Evolutionary conservation across 2,329 filamentous ascomycete species (phyloP), one percentile per base, ranked within the genome.

Genomic region (Neonectria neomacrospora): DNA sequence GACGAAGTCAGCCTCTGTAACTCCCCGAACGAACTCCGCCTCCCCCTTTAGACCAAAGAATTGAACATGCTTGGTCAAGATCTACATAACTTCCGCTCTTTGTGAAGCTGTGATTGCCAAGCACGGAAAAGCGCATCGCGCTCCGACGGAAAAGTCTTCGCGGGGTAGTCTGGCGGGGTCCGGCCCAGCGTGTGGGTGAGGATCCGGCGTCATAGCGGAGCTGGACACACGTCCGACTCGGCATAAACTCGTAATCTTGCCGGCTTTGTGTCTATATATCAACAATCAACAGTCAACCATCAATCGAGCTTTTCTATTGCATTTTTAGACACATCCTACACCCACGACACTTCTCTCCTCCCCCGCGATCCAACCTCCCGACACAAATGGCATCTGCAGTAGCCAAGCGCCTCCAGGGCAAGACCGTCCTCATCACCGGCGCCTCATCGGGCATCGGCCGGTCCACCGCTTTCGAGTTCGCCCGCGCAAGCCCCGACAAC

Each of bases 381-480:
- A 69, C 71, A 79, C 74, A 58, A 85, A 85, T 86, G 83, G 72
- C 80, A 34, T 79, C 85, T 20, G 88, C 91, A 75, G 89, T 91
- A 80, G 85, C 86, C 67, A 91, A 93, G 78, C 93, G 95, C 82
- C 92, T 98, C 57, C 87, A 91, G 74, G 94, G 94, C 86, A 98
- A 98, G 82, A 98, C 94, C 2, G 84, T 98, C 58, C 80, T 98
- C 56, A 88, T 99, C 64, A 98, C 96, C 2, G 96, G 96, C 60
- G 96, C 95, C 20, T 96, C 91, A 1, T 96, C 93, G 5, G 96
- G 96, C 61, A 98, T 99, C 77, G 96, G 96, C 12, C 87, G 86
- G 59, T 87, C 86, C 68, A 91, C 87, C 7, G 96, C 95, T 8
- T 83, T 96, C 69, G 96, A 98, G 79, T 99, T 98, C 76, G 95